Evolutionary conservation across 2,329 filamentous ascomycete species (phyloP).

Genomic region (Rhynchosporium agropyri): DNA sequence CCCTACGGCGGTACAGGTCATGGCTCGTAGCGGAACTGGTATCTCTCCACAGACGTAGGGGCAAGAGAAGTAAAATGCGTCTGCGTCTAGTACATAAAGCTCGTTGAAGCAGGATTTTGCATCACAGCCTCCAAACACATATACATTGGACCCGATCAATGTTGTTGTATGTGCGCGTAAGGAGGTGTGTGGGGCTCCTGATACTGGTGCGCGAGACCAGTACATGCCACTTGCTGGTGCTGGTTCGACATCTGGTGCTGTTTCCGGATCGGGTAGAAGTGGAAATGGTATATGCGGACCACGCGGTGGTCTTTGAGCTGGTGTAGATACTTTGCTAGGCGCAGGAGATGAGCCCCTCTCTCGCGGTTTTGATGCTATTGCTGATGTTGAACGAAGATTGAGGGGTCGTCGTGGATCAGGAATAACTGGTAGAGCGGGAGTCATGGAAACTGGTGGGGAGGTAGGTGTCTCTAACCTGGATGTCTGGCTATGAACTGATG

Average conservation of each 20-base stretch:
- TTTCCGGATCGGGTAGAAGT: conserved; percentile 57
- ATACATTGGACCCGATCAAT: conserved; percentile 67
- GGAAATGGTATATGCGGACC: conserved; percentile 55
- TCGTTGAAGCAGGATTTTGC: conserved; percentile 69
- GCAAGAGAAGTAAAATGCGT: conserved; percentile 69
- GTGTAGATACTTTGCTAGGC: conserved; percentile 29
- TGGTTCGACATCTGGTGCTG: conserved; percentile 60
- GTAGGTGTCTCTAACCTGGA: conserved; percentile 30
- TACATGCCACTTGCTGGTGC: conserved; percentile 73
- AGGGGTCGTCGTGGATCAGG: conserved; percentile 46
- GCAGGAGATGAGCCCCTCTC: conserved; percentile 33
- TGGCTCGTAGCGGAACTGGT: conserved; percentile 66
- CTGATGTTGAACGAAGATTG: conserved; percentile 53
- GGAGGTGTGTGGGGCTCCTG: conserved; percentile 61
- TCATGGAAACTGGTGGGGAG: conserved; percentile 29
- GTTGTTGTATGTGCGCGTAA: conserved; percentile 69
- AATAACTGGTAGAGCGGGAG: conserved; percentile 27
- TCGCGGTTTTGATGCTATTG: conserved; percentile 39
- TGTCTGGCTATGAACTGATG: conserved; percentile 25
- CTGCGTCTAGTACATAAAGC: conserved; percentile 69
- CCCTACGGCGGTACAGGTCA: conserved; percentile 72
- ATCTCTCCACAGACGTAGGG: conserved; percentile 67
- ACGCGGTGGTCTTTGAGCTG: conserved; percentile 32
- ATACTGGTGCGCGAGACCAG: conserved; percentile 68
- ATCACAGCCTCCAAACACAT: conserved; percentile 71